A percentile compares a stretch with the other conserved stretches of the same genome.
These are phyloP conservation scores for Hypomyces perniciosus DNA, from an alignment of 2,329 filamentous ascomycete genomes.

Conservation along the genomic window DNA sequence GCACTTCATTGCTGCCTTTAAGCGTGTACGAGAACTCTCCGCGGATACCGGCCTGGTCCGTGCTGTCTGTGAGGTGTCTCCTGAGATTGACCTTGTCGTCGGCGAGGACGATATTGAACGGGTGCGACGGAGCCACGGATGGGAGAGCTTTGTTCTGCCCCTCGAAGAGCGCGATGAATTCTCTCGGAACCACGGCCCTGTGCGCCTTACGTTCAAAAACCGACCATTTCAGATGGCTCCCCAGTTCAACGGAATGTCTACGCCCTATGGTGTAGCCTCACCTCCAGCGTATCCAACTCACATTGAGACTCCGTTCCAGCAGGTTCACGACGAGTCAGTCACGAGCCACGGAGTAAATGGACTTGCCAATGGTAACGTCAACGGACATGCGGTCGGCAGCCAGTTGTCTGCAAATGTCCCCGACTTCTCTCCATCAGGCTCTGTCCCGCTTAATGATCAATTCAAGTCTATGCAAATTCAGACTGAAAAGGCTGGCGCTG, in stretches of 20 bases:
- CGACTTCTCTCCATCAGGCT: conserved; percentile 33
- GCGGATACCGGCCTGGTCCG: conserved; percentile 67
- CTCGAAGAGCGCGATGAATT: conserved; percentile 64
- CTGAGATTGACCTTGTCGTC: conserved; percentile 65
- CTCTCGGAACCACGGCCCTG: conserved; percentile 66
- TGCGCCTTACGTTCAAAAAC: conserved; percentile 33
- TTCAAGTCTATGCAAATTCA: neutral
- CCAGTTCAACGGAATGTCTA: conserved; percentile 28
- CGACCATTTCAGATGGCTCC: conserved; percentile 22
- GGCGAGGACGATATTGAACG: conserved; percentile 75
- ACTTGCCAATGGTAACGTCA: conserved; percentile 20
- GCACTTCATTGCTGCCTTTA: conserved; percentile 75
- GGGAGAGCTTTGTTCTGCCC: conserved; percentile 73
- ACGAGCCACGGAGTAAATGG: conserved; percentile 34
- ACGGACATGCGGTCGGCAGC: conserved; percentile 23
- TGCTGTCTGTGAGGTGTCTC: conserved; percentile 66
- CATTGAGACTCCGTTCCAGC: conserved; percentile 24
- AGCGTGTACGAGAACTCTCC: conserved; percentile 50
- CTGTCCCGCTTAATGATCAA: conserved; percentile 1
- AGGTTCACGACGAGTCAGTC: conserved; percentile 26
- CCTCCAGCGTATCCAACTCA: conserved; percentile 25
- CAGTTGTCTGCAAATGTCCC: conserved; percentile 35
- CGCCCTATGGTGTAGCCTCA: conserved; percentile 26
- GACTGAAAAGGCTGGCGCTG: neutral
- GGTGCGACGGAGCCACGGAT: conserved; percentile 66